phyloP scores from a whole-genome alignment of 228 moss, liverwort and hornwort species.

The Sphagnum fallax region DNA sequence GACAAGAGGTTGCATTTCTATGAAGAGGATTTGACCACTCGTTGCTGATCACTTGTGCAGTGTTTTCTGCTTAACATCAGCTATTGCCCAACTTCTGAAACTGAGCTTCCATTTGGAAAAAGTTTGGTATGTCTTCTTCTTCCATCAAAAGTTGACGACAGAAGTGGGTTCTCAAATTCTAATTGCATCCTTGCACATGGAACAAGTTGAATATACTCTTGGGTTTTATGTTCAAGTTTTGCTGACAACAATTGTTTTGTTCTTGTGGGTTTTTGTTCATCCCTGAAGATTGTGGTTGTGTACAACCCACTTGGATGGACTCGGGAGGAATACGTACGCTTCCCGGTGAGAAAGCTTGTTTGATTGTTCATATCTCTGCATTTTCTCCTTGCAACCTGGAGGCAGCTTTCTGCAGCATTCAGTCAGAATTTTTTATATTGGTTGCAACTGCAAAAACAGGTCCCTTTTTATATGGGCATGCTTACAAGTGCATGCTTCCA shows the following conservation, averaged over 20 bases:
- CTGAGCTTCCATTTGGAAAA: slow-evolving; percentile 55
- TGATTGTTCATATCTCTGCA: neutral
- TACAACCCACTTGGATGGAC: slow-evolving; percentile 90
- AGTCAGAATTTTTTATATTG: no score
- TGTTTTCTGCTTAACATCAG: slow-evolving; percentile 90
- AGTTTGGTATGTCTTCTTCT: slow-evolving; percentile 42
- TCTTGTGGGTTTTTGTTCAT: neutral
- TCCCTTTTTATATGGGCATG: no score
- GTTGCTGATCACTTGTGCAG: slow-evolving; percentile 23
- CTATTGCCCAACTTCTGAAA: slow-evolving; percentile 91
- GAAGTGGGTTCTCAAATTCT: no score
- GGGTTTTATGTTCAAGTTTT: no score
- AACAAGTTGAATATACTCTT: no score
- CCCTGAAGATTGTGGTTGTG: slow-evolving; percentile 68
- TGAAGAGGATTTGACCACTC: neutral
- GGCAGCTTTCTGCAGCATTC: no score
- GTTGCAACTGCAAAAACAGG: no score
- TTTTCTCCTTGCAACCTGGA: no score
- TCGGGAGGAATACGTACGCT: slow-evolving; percentile 64
- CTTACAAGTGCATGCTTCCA: no score
- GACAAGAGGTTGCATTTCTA: no score
- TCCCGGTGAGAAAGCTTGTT: slow-evolving; percentile 50
- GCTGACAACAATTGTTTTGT: neutral
- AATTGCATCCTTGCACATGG: no score
- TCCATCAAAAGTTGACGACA: no score